A percentile compares a stretch with the other conserved stretches of the same genome.
These are phyloP conservation scores for Pochonia chlamydosporia DNA, from an alignment of 2,329 filamentous ascomycete genomes.

Conservation along the genomic window DNA sequence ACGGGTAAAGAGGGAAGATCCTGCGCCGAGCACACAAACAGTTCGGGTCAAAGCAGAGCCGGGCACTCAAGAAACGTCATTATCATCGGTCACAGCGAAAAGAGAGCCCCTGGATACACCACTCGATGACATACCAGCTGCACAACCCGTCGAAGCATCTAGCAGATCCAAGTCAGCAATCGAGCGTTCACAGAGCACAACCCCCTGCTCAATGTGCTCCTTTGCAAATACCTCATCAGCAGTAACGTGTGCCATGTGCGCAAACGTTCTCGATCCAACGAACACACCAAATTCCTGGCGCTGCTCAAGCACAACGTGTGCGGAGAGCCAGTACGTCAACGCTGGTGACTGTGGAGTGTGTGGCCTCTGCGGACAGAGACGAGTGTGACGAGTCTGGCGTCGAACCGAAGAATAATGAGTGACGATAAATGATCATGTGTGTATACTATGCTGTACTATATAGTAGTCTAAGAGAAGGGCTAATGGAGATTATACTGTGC, in stretches of 20 bases:
- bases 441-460: too few species aligned
- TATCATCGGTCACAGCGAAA: too few species aligned
- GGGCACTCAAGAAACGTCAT: too few species aligned
- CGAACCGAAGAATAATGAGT: neutral
- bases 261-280: conserved; percentile 57
- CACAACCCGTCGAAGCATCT: neutral
- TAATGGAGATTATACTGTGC: too few species aligned
- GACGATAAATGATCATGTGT: neutral
- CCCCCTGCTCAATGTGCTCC: conserved; percentile 59
- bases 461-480: too few species aligned
- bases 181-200: neutral
- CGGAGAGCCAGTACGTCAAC: conserved; percentile 56
- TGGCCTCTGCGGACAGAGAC: conserved; percentile 57
- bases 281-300: conserved; percentile 56
- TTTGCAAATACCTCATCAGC: conserved; percentile 50
- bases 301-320: conserved; percentile 53
- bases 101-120: neutral
- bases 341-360: conserved; percentile 64
- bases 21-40: neutral
- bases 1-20: conserved; percentile 15
- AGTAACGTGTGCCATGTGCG: conserved; percentile 62
- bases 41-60: neutral
- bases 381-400: conserved; percentile 1
- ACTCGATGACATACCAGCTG: neutral
- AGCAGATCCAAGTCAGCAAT: neutral